Conservation (phyloP, 2,329 filamentous ascomycete genomes). For the Penicillium aurantiogriseum region DNA sequence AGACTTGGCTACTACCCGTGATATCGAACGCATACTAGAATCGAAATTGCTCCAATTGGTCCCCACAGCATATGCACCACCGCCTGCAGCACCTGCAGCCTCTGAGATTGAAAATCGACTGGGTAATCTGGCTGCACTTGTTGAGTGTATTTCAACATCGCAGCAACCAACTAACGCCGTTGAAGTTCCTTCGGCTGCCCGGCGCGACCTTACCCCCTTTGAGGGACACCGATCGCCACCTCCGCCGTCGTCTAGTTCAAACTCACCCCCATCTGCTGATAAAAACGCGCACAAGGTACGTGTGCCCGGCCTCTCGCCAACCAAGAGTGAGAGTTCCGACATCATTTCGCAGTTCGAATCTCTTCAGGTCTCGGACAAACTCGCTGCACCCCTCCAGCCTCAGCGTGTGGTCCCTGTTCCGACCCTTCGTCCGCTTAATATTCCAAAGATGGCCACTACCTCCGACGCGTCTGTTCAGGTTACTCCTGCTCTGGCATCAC, state of each 20-base stretch:
- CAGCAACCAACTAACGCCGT: background rate
- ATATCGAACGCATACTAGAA: background rate
- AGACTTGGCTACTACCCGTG: background rate
- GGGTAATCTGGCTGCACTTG: background rate
- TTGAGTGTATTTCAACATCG: background rate
- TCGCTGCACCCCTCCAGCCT: background rate
- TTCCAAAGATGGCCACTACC: background rate
- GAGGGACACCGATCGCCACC: background rate
- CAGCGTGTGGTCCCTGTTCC: background rate
- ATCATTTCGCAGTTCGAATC: background rate
- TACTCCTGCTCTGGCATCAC: background rate
- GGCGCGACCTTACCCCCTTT: background rate
- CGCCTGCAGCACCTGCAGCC: background rate
- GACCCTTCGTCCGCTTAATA: background rate
- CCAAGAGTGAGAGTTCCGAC: background rate
- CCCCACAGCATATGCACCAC: background rate
- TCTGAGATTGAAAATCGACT: background rate
- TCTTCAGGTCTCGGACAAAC: background rate
- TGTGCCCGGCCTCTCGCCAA: background rate
- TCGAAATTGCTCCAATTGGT: background rate
- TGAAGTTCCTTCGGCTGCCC: background rate
- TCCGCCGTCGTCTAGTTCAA: background rate
- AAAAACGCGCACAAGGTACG: background rate
- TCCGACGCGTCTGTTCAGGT: background rate
- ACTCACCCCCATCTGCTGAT: background rate